Base-by-base conservation (phyloP, 495 filamentous ascomycete genomes). In the Trichoderma gamsii region DNA sequence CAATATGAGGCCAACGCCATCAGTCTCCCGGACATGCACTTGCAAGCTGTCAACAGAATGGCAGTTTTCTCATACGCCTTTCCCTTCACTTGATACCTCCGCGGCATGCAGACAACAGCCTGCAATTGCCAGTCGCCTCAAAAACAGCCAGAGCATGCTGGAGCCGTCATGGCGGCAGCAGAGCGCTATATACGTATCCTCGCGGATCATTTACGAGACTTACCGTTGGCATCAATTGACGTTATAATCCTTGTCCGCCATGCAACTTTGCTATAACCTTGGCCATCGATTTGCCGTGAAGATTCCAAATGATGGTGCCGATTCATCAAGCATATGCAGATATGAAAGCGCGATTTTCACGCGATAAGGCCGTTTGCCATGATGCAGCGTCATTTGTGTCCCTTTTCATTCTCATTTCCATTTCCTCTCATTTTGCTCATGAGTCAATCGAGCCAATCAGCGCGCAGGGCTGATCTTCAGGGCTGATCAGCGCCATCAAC, bases 201-300 rank as follows among this genome's bases (percentile, higher is more conserved):
- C 32, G 41, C 35, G 63, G 63, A 65, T 65, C 63, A 65, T 65
- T 65, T 65, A 65, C 63, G 41, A 65, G 21, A 61, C 56, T 61
- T 61, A 61, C 56, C 56, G 11, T 61, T 18, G 25, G 56, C 56
- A 32, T 32, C 56, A 27, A 18, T 61, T 25, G 56, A 23, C 56
- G 11, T 61, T 61, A 11, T 61, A 61, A 61, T 38, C 49, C 23
- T 29, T 61, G 56, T 18, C 56, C 27, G 56, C 56, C 23, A 32
- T 25, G 56, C 56, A 61, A 13, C 27, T 32, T 61, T 11, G 56
- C 23, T 25, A 29, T 61, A 15, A 25, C 56, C 23, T 1, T 61
- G 27, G 0, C 27, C 25, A 25, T 16, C 56, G 56, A 32, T 18
- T 27, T 27, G 23, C 16, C 6, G 27, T 16, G 23, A 1, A 32